Evolutionary conservation across 345 rosid genomes (phyloP).

Genomic region (Rhizophora mangle): DNA sequence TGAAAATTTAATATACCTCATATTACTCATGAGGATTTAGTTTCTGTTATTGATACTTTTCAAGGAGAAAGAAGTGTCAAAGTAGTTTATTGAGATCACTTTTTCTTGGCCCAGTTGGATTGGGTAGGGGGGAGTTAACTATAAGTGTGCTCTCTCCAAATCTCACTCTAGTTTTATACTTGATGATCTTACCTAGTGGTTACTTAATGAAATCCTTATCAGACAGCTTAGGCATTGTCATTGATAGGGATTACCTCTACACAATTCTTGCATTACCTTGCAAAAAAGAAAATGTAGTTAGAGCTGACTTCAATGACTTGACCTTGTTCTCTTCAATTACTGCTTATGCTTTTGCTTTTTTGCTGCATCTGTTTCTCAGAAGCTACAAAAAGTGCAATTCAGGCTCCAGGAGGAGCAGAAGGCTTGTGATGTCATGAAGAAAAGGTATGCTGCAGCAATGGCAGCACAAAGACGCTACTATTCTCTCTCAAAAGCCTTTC

Average conservation of each 20-base stretch:
- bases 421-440: conserved; percentile 49
- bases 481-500: conserved; percentile 54
- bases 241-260: background rate
- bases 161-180: too few species aligned
- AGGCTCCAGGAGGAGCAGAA: conserved; percentile 64
- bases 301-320: background rate
- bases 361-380: conserved; percentile 43
- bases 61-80: background rate
- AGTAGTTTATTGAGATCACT: background rate
- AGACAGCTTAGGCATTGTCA: background rate
- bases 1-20: too few species aligned
- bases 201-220: background rate
- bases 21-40: too few species aligned
- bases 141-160: too few species aligned
- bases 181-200: too few species aligned
- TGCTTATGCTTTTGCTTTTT: background rate
- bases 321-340: background rate
- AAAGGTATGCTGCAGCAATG: conserved; percentile 55
- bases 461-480: conserved; percentile 57
- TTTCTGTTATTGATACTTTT: too few species aligned
- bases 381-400: conserved; percentile 59
- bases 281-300: background rate
- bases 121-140: too few species aligned
- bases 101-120: too few species aligned
- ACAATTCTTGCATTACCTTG: background rate